Percentiles rank a stretch among this genome's conserved stretches.
These are phyloP conservation scores for Debaryomycetaceae sp. DNA, from an alignment of 1,139 yeast genomes.

Conservation along the genomic window DNA sequence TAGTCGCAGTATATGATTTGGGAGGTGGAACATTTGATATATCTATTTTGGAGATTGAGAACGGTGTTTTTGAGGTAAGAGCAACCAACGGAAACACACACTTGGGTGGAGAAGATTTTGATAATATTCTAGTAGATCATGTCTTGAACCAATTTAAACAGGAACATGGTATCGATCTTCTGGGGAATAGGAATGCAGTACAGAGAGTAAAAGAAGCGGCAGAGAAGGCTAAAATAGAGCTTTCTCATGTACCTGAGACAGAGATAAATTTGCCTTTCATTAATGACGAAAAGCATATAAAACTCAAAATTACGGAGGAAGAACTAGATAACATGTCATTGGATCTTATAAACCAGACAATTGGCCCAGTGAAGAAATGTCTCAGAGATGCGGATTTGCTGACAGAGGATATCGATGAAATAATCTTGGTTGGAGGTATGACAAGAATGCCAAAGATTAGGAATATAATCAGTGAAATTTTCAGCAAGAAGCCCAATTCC, in stretches of 20 bases:
- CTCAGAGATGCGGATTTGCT: slow-evolving; percentile 67
- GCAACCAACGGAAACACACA: slow-evolving; percentile 86
- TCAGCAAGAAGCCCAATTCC: slow-evolving; percentile 57
- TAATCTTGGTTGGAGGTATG: slow-evolving; percentile 80
- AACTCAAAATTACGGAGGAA: slow-evolving; percentile 52
- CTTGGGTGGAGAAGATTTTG: slow-evolving; percentile 82
- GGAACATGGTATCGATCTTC: slow-evolving; percentile 43
- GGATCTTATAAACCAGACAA: slow-evolving; percentile 57
- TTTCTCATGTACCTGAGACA: slow-evolving; percentile 57
- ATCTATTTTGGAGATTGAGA: slow-evolving; percentile 73
- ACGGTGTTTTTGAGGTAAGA: slow-evolving; percentile 77
- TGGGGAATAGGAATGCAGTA: slow-evolving; percentile 45
- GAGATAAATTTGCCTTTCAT: slow-evolving; percentile 65
- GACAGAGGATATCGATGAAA: slow-evolving; percentile 62
- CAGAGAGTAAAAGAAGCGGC: slow-evolving; percentile 73
- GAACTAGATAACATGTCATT: slow-evolving; percentile 62
- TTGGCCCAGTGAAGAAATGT: slow-evolving; percentile 65
- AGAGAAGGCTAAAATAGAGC: slow-evolving; percentile 65
- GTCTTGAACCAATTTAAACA: slow-evolving; percentile 47
- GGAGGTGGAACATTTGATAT: slow-evolving; percentile 88
- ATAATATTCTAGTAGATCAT: slow-evolving; percentile 53
- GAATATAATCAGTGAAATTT: slow-evolving; percentile 52
- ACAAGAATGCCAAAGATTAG: slow-evolving; percentile 79
- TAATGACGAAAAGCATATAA: slow-evolving; percentile 47
- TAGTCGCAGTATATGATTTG: slow-evolving; percentile 72